These are phyloP conservation scores for Aspergillus saccharolyticus DNA, from an alignment of 495 filamentous ascomycete species.

Conservation along the genomic window DNA sequence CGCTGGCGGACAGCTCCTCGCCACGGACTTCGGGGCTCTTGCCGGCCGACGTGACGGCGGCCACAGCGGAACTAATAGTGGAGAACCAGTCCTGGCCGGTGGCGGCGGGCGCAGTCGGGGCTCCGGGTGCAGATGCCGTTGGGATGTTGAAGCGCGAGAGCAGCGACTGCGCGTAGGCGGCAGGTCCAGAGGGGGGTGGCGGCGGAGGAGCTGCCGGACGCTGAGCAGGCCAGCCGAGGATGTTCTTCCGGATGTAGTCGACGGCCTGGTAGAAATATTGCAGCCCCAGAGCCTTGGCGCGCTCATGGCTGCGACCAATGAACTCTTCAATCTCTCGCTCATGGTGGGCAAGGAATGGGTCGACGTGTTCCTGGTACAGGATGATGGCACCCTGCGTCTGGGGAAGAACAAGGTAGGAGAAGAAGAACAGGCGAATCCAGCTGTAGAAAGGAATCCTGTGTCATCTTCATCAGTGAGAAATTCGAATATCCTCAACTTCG, in stretches of 20 bases:
- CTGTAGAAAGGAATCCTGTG: conserved; percentile 87
- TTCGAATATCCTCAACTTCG: conserved; percentile 2
- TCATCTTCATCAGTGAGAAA: neutral
- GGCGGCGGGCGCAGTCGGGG: conserved; percentile 40
- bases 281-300: conserved; percentile 70
- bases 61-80: conserved; percentile 60
- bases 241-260: conserved; percentile 66
- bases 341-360: conserved; percentile 83
- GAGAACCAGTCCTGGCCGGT: conserved; percentile 60
- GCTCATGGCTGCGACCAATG: conserved; percentile 77
- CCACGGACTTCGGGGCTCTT: conserved; percentile 46
- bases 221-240: conserved; percentile 64
- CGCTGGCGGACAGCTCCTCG: conserved; percentile 51
- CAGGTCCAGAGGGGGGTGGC: conserved; percentile 33
- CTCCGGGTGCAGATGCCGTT: conserved; percentile 32
- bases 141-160: conserved; percentile 85
- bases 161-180: conserved; percentile 70
- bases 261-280: conserved; percentile 75
- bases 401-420: conserved; percentile 95
- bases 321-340: conserved; percentile 86
- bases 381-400: conserved; percentile 86
- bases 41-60: conserved; percentile 38
- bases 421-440: conserved; percentile 80
- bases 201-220: conserved; percentile 46
- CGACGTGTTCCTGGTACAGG: conserved; percentile 78